Evolutionary conservation across 2,329 filamentous ascomycete species (phyloP), one percentile per base, ranked within the genome.

Genomic region (Talaromyces islandicus): DNA sequence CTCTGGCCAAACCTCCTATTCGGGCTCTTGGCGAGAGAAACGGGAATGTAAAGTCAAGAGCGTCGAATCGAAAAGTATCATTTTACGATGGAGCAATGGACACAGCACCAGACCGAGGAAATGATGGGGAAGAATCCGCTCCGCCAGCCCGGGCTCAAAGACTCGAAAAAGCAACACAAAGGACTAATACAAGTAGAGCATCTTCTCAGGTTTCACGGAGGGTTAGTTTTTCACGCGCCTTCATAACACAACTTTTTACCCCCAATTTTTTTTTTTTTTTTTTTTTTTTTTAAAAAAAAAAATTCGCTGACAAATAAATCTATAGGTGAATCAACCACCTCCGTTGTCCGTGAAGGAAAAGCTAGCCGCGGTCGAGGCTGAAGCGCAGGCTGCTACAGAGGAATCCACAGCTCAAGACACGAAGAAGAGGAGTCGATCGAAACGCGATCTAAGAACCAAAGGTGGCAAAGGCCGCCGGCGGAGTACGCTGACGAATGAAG

Each of bases 401-500:
- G 54, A 59, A 27, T 41, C 43, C n/a, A 68, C 69, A 54, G 71
- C 71, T 61, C 71, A 72, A 51, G 57, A 58, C 9, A 57, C 56
- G 2, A 57, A 46, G 53, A 62, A 59, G 41, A 62, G 56, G 54
- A 57, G 32, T 54, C 56, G 56, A 38, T 56, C 17, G 21, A 51
- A 50, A 60, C 48, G 57, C 29, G 60, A 59, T 6, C n/a, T 68
- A 12, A 12, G 5, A 68, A 61, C 71, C 70, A 54, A 27, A 51
- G 32, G 48, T 21, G 41, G 53, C 21, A 57, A 46, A 27, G 35
- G 19, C 57, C 66, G 69, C 56, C 68, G 77, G 61, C 70, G 77
- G 52, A 80, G 77, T 59, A 79, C 77, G 29, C 67, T 80, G 25
- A 78, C 74, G n/a, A 74, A 68, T 48, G 74, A 77, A 54, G 77